Evolutionary conservation across 148 eudicot genomes (phyloP).

Genomic region (Dysphania ambrosioides): DNA sequence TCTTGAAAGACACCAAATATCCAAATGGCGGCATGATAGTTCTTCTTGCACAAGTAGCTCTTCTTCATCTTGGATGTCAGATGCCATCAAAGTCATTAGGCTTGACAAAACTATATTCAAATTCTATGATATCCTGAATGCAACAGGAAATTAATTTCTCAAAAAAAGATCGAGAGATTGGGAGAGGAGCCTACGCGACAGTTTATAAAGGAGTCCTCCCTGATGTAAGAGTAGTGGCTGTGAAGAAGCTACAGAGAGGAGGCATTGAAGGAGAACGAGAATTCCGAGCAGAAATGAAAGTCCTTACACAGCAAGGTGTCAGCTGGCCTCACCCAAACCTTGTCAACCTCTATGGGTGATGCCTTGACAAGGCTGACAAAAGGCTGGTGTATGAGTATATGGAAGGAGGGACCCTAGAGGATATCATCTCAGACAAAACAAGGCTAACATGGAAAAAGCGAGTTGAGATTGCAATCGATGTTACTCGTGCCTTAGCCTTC

Average conservation of each 20-base stretch:
- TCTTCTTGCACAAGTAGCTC: conserved; percentile 45
- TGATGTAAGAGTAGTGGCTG: conserved; percentile 82
- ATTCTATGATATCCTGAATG: conserved; percentile 66
- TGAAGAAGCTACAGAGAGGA: conserved; percentile 74
- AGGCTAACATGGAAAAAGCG: conserved; percentile 53
- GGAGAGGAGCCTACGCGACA: conserved; percentile 80
- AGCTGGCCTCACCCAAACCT: conserved; percentile 97
- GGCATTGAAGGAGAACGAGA: conserved; percentile 86
- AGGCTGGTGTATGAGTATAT: conserved; percentile 84
- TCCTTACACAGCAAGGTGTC: conserved; percentile 55
- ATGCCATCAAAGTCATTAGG: conserved; percentile 58
- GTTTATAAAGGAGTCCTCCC: conserved; percentile 78
- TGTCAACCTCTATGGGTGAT: conserved; percentile 88
- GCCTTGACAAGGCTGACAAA: conserved; percentile 78
- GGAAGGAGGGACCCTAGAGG: conserved; percentile 91
- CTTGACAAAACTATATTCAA: conserved; percentile 75
- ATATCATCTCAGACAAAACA: conserved; percentile 46
- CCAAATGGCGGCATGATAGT: conserved; percentile 25
- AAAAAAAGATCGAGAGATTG: conserved; percentile 61
- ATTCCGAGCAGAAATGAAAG: conserved; percentile 90
- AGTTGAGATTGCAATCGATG: conserved; percentile 59
- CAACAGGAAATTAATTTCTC: conserved; percentile 75
- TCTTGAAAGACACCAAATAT: conserved; percentile 31
- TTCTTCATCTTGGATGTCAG: conserved; percentile 66
- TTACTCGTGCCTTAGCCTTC: conserved; percentile 74